Conservation (phyloP, 2,329 filamentous ascomycete species). For the Metarhizium brunneum region DNA sequence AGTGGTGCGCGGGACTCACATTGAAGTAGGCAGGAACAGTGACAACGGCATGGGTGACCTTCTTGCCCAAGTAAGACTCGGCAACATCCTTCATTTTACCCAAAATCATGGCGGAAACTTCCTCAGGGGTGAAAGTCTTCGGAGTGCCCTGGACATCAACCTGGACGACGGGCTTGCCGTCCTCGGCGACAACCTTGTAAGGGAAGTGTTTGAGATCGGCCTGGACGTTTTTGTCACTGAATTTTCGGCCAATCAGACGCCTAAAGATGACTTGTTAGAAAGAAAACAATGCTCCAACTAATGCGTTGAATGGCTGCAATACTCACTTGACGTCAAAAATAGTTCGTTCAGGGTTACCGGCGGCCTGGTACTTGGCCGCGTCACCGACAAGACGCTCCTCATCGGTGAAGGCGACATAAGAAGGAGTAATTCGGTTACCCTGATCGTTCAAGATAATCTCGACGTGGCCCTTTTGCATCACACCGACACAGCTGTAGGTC, state of each 20-base stretch:
- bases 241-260: constrained; percentile 81
- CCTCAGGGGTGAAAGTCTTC: constrained; percentile 72
- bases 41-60: constrained; percentile 80
- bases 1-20: constrained; percentile 20
- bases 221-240: constrained; percentile 76
- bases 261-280: constrained; percentile 27
- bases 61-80: constrained; percentile 71
- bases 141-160: constrained; percentile 56
- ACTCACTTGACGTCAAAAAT: constrained; percentile 79
- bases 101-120: constrained; percentile 72
- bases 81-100: constrained; percentile 81
- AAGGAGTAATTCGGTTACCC: constrained; percentile 92
- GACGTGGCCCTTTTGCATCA: constrained; percentile 92
- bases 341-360: constrained; percentile 66
- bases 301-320: not conserved
- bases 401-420: constrained; percentile 93
- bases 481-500: constrained; percentile 83
- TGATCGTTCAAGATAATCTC: constrained; percentile 95
- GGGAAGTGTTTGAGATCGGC: constrained; percentile 96
- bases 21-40: constrained; percentile 98
- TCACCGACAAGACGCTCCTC: constrained; percentile 96
- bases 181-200: constrained; percentile 85
- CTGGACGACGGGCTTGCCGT: constrained; percentile 79
- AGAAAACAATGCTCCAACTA: no score
- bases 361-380: constrained; percentile 92